phyloP scores from a whole-genome alignment of 2,329 filamentous ascomycete species.

The Meredithiella fracta region DNA sequence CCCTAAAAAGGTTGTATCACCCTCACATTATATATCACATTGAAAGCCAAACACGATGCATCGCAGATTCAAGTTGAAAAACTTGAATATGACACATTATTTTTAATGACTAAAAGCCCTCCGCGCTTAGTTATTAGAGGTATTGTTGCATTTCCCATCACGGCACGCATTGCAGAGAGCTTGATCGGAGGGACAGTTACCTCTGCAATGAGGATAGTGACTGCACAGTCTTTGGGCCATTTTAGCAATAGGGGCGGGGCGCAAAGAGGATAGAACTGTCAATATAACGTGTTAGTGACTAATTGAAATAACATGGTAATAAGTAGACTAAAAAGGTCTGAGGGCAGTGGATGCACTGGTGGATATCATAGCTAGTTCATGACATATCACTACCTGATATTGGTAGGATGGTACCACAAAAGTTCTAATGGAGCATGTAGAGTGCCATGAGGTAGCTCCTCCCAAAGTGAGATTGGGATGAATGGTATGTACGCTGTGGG shows the following conservation, averaged over 20 bases:
- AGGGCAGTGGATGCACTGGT: background rate
- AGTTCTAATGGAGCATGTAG: too few species aligned
- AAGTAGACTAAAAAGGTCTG: too few species aligned
- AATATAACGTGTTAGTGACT: too few species aligned
- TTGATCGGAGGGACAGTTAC: background rate
- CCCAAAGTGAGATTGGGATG: too few species aligned
- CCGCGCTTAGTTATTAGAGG: background rate
- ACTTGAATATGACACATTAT: background rate
- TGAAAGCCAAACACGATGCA: background rate
- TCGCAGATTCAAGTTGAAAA: background rate
- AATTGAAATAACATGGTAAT: too few species aligned
- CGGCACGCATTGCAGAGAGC: background rate
- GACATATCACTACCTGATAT: too few species aligned
- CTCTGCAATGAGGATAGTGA: constrained; percentile 12
- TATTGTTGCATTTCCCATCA: background rate
- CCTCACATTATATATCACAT: background rate
- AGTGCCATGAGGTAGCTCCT: too few species aligned
- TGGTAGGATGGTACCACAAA: too few species aligned
- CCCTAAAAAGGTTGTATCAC: background rate
- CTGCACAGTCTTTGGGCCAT: constrained; percentile 15
- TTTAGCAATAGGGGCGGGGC: background rate
- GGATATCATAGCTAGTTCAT: background rate
- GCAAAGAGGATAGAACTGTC: background rate
- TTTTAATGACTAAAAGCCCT: background rate
- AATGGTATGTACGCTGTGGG: too few species aligned